phyloP scores from a whole-genome alignment of 164 flowering plant genomes.

The Vitis riparia region DNA sequence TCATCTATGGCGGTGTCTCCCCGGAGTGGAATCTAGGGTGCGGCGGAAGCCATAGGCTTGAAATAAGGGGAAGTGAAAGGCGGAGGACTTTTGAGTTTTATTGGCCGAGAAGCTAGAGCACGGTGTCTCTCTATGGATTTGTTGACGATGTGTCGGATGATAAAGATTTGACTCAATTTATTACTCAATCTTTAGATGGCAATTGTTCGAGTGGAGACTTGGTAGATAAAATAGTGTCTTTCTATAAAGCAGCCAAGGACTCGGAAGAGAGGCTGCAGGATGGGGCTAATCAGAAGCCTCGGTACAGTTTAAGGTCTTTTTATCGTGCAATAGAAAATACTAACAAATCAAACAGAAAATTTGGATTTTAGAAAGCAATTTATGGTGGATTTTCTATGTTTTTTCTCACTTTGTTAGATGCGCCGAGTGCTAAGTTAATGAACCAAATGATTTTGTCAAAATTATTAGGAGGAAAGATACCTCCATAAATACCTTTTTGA shows the following conservation, averaged over 20 bases:
- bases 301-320: conserved; percentile 90
- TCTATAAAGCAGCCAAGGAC: conserved; percentile 76
- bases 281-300: conserved; percentile 98
- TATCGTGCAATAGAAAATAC: conserved; percentile 83
- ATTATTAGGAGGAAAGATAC: conserved; percentile 45
- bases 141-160: conserved; percentile 88
- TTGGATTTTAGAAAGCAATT: conserved; percentile 61
- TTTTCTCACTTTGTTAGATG: conserved; percentile 74
- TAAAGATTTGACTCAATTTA: conserved; percentile 71
- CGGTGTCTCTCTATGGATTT: conserved; percentile 18
- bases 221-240: conserved; percentile 50
- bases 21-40: too few relatives aligned
- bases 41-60: too few relatives aligned
- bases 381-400: conserved; percentile 98
- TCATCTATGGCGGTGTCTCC: too few relatives aligned
- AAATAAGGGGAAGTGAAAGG: too few relatives aligned
- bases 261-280: conserved; percentile 86
- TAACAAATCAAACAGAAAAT: conserved; percentile 49
- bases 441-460: conserved; percentile 39
- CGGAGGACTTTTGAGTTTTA: too few relatives aligned
- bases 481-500: conserved; percentile 41
- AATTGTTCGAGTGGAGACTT: conserved; percentile 26
- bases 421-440: conserved; percentile 73
- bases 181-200: conserved; percentile 52
- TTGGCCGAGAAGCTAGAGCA: too few relatives aligned